Conservation (phyloP, 352 stramenopile genomes). For the Halophytophthora batemanensis region DNA sequence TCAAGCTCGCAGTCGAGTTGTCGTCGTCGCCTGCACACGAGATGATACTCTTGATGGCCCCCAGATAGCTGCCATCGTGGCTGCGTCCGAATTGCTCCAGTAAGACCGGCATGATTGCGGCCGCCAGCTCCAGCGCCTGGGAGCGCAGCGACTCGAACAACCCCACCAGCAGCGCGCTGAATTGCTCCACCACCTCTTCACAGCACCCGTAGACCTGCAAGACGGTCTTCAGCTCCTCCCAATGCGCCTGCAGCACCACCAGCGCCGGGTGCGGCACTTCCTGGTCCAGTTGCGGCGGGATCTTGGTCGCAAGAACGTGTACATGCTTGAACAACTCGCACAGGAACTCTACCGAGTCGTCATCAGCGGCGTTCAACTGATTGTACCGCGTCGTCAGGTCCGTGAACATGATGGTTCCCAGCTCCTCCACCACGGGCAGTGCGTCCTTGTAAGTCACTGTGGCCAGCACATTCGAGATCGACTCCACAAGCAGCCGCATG, state of each 20-base stretch:
- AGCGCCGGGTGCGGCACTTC: constrained; percentile 56
- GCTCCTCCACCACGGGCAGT: constrained; percentile 52
- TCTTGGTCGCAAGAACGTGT: constrained; percentile 45
- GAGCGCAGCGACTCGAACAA: constrained; percentile 62
- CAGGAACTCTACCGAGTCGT: constrained; percentile 49
- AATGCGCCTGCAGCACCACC: constrained; percentile 52
- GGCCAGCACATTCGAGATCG: constrained; percentile 57
- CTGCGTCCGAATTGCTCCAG: constrained; percentile 63
- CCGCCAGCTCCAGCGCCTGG: constrained; percentile 58
- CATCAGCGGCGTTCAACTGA: constrained; percentile 42
- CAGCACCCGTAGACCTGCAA: constrained; percentile 43
- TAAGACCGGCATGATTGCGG: constrained; percentile 56
- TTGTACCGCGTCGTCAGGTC: constrained; percentile 48
- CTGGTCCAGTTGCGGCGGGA: constrained; percentile 65
- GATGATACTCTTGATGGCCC: constrained; percentile 72
- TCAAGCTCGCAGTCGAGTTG: constrained; percentile 52
- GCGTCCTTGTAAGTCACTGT: constrained; percentile 71
- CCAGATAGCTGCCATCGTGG: constrained; percentile 56
- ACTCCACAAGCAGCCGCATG: constrained; percentile 63
- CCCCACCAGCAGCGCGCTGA: constrained; percentile 52
- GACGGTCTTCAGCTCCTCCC: constrained; percentile 50
- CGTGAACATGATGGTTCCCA: constrained; percentile 63
- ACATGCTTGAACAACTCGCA: constrained; percentile 62
- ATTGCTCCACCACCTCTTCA: constrained; percentile 55
- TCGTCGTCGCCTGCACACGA: constrained; percentile 58